These are phyloP conservation scores for Fraxinus velutina DNA, from an alignment of 305 asterid species.

Conservation along the genomic window DNA sequence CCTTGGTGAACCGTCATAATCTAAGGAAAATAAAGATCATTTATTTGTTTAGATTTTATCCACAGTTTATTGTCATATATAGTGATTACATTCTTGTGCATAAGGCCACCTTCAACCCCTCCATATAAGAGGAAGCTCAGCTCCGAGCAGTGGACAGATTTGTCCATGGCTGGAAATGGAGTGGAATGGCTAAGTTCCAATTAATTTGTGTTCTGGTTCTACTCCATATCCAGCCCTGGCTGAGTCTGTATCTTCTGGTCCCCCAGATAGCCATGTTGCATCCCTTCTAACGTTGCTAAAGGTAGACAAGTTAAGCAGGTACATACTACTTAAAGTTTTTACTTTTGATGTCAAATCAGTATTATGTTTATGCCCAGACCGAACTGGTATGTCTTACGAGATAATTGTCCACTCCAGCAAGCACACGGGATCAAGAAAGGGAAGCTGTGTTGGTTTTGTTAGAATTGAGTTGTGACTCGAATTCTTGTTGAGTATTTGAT, in stretches of 20 bases:
- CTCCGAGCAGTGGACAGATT: neutral
- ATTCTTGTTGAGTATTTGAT: no score
- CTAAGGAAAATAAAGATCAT: neutral
- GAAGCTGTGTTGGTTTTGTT: neutral
- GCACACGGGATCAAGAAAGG: neutral
- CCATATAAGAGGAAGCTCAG: neutral
- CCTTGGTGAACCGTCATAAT: neutral
- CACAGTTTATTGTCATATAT: neutral
- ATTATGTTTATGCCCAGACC: neutral
- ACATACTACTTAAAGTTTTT: neutral
- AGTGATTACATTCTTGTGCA: neutral
- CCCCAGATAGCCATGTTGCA: neutral
- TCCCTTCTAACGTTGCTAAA: neutral
- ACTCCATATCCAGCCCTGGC: neutral
- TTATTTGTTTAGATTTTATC: neutral
- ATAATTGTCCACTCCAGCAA: neutral
- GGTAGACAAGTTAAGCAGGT: neutral
- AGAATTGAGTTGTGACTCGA: no score
- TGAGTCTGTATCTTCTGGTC: neutral
- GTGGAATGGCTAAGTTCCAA: neutral
- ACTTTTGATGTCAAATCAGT: neutral
- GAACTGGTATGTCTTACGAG: neutral
- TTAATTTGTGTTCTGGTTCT: neutral
- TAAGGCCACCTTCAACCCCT: neutral
- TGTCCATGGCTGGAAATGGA: neutral